Evolutionary conservation across 768 basidiomycete genomes (phyloP).

Genomic region (Panaeolus papilionaceus): DNA sequence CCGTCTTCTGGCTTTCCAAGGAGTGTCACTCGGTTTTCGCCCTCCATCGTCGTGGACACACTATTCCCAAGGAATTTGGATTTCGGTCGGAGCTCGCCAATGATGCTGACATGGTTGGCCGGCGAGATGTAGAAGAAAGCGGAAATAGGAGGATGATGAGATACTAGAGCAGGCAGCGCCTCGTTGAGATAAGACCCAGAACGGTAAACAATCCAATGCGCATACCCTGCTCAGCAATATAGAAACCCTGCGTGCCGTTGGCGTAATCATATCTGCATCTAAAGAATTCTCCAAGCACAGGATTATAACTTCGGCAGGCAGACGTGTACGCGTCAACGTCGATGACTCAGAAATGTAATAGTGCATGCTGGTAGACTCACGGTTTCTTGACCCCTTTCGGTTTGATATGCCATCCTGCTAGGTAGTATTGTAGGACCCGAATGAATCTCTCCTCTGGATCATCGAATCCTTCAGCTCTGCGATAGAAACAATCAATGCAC

Average conservation of each 20-base stretch:
- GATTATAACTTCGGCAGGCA: constrained; percentile 77
- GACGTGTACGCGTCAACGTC: constrained; percentile 16
- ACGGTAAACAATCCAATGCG: constrained; percentile 16
- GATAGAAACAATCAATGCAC: constrained; percentile 18
- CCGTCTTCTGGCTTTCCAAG: constrained; percentile 88
- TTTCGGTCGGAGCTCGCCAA: constrained; percentile 95
- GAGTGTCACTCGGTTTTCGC: constrained; percentile 87
- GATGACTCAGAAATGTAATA: constrained; percentile 17
- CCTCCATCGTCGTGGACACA: constrained; percentile 96
- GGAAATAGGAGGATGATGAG: constrained; percentile 93
- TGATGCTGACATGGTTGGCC: constrained; percentile 82
- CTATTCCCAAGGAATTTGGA: constrained; percentile 97
- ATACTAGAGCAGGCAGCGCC: constrained; percentile 59
- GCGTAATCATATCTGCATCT: constrained; percentile 93
- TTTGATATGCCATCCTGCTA: constrained; percentile 99
- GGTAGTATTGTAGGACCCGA: constrained; percentile 90
- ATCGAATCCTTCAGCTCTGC: constrained; percentile 78
- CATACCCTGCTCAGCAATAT: constrained; percentile 93
- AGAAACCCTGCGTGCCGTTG: constrained; percentile 91
- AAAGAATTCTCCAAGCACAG: constrained; percentile 97
- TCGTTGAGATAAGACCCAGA: constrained; percentile 17
- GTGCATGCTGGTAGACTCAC: constrained; percentile 49
- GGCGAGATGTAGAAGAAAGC: constrained; percentile 98
- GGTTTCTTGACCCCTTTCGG: constrained; percentile 99
- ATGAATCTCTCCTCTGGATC: constrained; percentile 93